Evolutionary conservation across 768 basidiomycete genomes (phyloP).

Genomic region (Floccularia luteovirens): DNA sequence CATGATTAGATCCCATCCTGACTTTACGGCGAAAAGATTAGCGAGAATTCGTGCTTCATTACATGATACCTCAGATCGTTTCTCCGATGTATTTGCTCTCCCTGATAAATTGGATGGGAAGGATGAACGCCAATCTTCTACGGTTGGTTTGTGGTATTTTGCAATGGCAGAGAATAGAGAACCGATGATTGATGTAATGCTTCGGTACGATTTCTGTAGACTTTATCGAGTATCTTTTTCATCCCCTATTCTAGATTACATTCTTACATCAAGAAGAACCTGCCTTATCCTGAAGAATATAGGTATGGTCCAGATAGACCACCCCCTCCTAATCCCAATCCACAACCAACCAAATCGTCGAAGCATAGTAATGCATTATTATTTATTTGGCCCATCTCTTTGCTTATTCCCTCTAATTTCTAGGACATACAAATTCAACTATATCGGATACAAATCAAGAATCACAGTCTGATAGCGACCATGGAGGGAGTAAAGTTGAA

Average conservation of each 20-base stretch:
- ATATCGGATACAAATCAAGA: constrained; percentile 8
- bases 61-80: constrained; percentile 26
- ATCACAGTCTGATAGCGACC: constrained; percentile 15
- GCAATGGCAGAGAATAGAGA: constrained; percentile 56
- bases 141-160: constrained; percentile 73
- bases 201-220: constrained; percentile 38
- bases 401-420: neutral
- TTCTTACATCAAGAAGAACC: constrained; percentile 55
- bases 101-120: constrained; percentile 36
- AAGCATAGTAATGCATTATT: constrained; percentile 3
- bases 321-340: constrained; percentile 45
- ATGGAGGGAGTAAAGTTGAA: constrained; percentile 6
- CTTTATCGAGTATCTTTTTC: neutral
- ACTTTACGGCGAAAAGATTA: constrained; percentile 49
- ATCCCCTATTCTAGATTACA: constrained; percentile 39
- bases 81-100: constrained; percentile 40
- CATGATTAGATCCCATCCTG: constrained; percentile 68
- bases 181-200: constrained; percentile 63
- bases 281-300: constrained; percentile 66
- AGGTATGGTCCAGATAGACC: constrained; percentile 61
- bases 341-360: constrained; percentile 18
- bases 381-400: neutral
- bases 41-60: constrained; percentile 17
- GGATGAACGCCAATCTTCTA: constrained; percentile 49
- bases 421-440: constrained; percentile 2